Evolutionary conservation across 306 rosid genomes (phyloP), one percentile per base, ranked within the genome.

Genomic region (Purshia tridentata): DNA sequence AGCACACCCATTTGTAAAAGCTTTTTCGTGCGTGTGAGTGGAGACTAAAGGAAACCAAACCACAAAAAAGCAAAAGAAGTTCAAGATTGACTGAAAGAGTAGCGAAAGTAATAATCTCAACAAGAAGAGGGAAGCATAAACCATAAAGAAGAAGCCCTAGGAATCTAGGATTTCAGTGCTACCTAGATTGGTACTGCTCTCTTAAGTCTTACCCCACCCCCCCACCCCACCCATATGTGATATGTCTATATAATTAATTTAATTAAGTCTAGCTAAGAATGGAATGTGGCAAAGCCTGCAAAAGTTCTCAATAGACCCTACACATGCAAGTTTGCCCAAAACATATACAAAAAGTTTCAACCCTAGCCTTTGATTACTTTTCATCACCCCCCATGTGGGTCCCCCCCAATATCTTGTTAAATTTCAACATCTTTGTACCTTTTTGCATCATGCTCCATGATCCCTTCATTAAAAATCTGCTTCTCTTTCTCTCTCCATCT

Each of bases 371-470:
- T 42, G 74, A 69, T 51, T 29, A 69, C 60, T 50, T 65, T 44
- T 44, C 47, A 44, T 44, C 67, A 41, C 41, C 76, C 47, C 70
- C 39, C 42, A 73, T 42, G 80, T 64, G 73, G 82, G 83, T 46
- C 73, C 76, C 67, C 76, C 74, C 18, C 72, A 37, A 50, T 29
- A 35, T 68, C 72, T 67, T 74, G 67, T 72, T 69, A 40, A 35
- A 68, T 69, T 51, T 68, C 60, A 50, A 49, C 60, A 50, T 74
- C 51, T 78, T 74, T 55, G 56, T 44, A 61, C 50, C 84, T 72
- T 82, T 78, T 77, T 84, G 83, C 83, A 72, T 77, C 77, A 75
- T 68, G 60, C 29, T 45, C 19, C n/a, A 35, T 67, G 76, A 62
- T 56, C 64, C 69, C 76, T 73, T 69, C 78, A 55, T 73, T 53